These are phyloP conservation scores for Fermentozyma sake DNA, from an alignment of 1,139 yeast genomes.

Conservation along the genomic window DNA sequence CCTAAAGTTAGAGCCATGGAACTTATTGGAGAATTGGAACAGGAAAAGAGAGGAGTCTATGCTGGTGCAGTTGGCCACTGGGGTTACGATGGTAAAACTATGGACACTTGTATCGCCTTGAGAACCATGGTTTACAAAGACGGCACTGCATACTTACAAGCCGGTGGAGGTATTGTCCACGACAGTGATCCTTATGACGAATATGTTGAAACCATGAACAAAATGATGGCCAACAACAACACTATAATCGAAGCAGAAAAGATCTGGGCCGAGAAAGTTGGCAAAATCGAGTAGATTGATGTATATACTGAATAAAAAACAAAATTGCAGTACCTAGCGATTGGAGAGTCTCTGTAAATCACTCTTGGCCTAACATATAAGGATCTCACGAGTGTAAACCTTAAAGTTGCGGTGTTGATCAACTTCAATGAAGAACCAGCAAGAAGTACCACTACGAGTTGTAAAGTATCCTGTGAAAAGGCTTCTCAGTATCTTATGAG, in stretches of 20 bases:
- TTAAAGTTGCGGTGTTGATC: no score
- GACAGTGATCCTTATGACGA: constrained; percentile 96
- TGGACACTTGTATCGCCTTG: constrained; percentile 97
- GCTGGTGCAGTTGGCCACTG: constrained; percentile 99
- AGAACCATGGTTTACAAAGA: constrained; percentile 95
- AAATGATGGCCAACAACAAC: constrained; percentile 88
- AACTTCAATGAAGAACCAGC: no score
- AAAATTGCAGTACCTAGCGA: no score
- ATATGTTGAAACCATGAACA: constrained; percentile 93
- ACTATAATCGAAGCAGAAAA: constrained; percentile 88
- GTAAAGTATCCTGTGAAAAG: no score
- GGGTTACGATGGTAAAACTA: constrained; percentile 88
- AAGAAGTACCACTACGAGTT: no score
- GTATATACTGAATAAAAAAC: no score
- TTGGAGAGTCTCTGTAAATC: no score
- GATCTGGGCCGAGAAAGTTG: constrained; percentile 59
- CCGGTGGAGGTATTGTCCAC: constrained; percentile 96
- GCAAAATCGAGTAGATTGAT: constrained; percentile 11
- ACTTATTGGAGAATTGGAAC: constrained; percentile 80
- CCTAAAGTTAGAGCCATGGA: constrained; percentile 98
- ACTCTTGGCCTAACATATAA: no score
- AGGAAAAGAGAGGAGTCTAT: constrained; percentile 91
- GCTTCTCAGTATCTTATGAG: no score
- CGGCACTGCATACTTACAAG: constrained; percentile 88
- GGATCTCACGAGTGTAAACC: no score